Percentiles rank a stretch among this genome's conserved stretches.
These are phyloP conservation scores for Apophysomyces variabilis DNA, from an alignment of 371 early-diverging fungal species.

Conservation along the genomic window DNA sequence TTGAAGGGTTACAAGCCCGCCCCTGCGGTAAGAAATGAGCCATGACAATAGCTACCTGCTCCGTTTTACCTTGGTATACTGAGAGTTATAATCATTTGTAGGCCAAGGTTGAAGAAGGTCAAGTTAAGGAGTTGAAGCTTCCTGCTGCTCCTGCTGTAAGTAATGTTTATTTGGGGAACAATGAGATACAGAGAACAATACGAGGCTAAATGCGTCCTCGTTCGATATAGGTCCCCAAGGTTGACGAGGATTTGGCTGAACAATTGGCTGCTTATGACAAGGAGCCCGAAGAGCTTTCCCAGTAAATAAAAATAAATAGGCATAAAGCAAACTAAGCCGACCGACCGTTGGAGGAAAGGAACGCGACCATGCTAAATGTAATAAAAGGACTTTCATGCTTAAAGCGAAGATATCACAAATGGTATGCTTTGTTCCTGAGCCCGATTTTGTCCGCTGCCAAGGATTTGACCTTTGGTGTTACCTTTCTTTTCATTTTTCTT, in stretches of 20 bases:
- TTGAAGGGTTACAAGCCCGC: slow-evolving; percentile 60
- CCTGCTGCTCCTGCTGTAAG: slow-evolving; percentile 55
- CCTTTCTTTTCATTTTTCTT: slow-evolving; percentile 5
- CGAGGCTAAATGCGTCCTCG: neutral
- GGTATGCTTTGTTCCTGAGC: slow-evolving; percentile 7
- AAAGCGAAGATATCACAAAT: neutral
- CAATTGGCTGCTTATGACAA: slow-evolving; percentile 55
- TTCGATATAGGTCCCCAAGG: slow-evolving; percentile 41
- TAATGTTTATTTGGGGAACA: neutral
- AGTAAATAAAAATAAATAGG: slow-evolving; percentile 27
- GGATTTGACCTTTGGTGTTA: neutral
- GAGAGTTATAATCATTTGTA: neutral
- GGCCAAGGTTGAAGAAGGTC: slow-evolving; percentile 45
- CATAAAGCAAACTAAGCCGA: too few species aligned
- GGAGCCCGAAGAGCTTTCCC: slow-evolving; percentile 49
- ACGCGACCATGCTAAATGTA: neutral
- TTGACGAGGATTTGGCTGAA: slow-evolving; percentile 48
- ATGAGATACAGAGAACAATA: neutral
- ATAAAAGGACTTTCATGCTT: neutral
- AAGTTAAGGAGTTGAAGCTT: slow-evolving; percentile 57
- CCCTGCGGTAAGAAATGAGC: slow-evolving; percentile 38
- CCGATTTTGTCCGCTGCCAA: neutral
- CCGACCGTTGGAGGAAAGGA: neutral
- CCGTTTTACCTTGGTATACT: neutral
- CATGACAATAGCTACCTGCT: neutral